A percentile compares a stretch with the other conserved stretches of the same genome.
These are phyloP conservation scores for Pharus latifolius DNA, from an alignment of 176 grass and related monocot species.

Conservation along the genomic window DNA sequence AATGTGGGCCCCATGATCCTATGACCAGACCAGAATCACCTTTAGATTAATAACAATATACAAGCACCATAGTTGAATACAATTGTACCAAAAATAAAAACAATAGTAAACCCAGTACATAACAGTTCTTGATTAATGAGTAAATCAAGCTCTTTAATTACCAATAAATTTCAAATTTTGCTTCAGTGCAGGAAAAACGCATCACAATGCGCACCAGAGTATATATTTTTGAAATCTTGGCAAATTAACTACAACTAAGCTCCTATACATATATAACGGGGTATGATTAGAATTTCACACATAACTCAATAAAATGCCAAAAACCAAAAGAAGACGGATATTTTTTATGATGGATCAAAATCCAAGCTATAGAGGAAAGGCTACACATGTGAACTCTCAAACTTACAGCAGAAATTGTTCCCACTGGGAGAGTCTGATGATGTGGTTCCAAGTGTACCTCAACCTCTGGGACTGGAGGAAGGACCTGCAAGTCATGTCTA, in stretches of 20 bases:
- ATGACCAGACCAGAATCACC: background rate
- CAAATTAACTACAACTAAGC: background rate
- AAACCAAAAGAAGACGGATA: background rate
- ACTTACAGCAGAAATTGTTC: conserved; percentile 71
- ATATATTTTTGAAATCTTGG: background rate
- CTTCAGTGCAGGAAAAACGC: background rate
- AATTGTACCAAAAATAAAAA: too few relatives aligned
- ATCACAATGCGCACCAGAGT: background rate
- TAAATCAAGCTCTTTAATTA: background rate
- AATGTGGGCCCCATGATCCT: background rate
- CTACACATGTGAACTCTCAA: background rate
- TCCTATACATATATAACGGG: background rate
- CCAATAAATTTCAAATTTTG: background rate
- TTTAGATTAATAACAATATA: background rate
- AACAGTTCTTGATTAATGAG: background rate
- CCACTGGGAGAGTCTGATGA: conserved; percentile 71
- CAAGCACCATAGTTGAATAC: background rate
- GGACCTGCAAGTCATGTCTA: conserved; percentile 32
- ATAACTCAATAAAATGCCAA: background rate
- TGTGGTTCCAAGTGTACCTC: conserved; percentile 56
- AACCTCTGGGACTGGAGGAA: conserved; percentile 75
- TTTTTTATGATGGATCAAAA: background rate
- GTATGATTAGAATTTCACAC: background rate
- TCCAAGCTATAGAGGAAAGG: background rate
- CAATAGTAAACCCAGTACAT: background rate